phyloP scores from a whole-genome alignment of 805 yeast genomes.

The Ogataea polymorpha region DNA sequence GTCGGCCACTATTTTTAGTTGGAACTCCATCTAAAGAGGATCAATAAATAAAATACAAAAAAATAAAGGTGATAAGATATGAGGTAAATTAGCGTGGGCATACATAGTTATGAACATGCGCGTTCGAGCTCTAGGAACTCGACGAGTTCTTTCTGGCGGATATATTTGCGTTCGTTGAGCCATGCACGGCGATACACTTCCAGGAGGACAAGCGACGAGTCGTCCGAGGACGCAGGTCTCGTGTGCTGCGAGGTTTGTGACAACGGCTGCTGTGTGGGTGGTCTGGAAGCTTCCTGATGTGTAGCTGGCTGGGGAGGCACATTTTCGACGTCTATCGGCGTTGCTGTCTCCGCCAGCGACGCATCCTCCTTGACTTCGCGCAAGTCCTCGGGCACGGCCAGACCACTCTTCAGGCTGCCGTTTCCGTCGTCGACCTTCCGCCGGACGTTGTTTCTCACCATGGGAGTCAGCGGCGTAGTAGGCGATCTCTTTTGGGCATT shows the following conservation, averaged over 20 bases:
- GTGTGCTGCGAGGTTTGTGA: background rate
- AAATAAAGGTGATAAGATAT: background rate
- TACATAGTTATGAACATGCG: slow-evolving; percentile 1
- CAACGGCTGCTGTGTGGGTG: background rate
- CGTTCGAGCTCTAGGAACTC: slow-evolving; percentile 26
- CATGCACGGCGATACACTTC: slow-evolving; percentile 15
- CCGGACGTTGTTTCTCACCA: slow-evolving; percentile 24
- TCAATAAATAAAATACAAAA: slow-evolving; percentile 5
- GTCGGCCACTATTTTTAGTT: slow-evolving; percentile 47
- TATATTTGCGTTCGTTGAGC: slow-evolving; percentile 16
- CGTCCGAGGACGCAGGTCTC: background rate
- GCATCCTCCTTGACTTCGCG: background rate
- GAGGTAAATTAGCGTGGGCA: background rate
- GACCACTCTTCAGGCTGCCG: slow-evolving; percentile 1
- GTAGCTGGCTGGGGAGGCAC: too few relatives aligned
- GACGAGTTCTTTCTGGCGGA: slow-evolving; percentile 13
- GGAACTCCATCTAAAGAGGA: slow-evolving; percentile 23
- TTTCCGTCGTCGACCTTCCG: slow-evolving; percentile 18
- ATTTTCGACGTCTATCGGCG: too few relatives aligned
- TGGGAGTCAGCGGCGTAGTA: slow-evolving; percentile 33
- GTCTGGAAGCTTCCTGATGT: too few relatives aligned
- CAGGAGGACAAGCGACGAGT: background rate
- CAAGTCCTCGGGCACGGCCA: background rate
- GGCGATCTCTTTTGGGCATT: slow-evolving; percentile 27
- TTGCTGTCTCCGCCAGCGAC: too few relatives aligned